Evolutionary conservation across 2,329 filamentous ascomycete species (phyloP).

Genomic region (Alternaria sp.): DNA sequence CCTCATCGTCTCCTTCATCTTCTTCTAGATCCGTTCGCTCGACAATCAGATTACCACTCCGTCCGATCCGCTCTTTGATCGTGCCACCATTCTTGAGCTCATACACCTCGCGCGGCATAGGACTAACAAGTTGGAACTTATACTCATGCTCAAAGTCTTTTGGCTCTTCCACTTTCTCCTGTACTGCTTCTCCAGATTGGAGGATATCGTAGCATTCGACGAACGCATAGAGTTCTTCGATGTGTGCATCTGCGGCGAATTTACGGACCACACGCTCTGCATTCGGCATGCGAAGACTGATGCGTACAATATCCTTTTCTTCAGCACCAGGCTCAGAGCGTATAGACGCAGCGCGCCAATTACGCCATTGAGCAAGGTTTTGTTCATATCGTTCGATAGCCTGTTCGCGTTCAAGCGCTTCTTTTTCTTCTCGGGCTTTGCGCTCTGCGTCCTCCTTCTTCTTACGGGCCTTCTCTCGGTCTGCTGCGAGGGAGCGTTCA

Average conservation of each 20-base stretch:
- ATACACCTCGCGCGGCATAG: slow-evolving; percentile 84
- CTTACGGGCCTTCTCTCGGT: slow-evolving; percentile 82
- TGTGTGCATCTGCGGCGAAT: slow-evolving; percentile 72
- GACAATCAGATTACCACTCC: slow-evolving; percentile 88
- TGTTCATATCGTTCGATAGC: slow-evolving; percentile 65
- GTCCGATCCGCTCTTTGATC: slow-evolving; percentile 76
- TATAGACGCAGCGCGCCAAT: slow-evolving; percentile 77
- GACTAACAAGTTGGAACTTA: slow-evolving; percentile 82
- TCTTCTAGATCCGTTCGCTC: slow-evolving; percentile 71
- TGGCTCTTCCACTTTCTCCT: slow-evolving; percentile 60
- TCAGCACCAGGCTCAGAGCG: slow-evolving; percentile 71
- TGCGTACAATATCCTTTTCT: slow-evolving; percentile 75
- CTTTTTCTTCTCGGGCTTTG: slow-evolving; percentile 68
- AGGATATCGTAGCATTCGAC: slow-evolving; percentile 86
- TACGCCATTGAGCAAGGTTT: slow-evolving; percentile 75
- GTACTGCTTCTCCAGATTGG: slow-evolving; percentile 52
- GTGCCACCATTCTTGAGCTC: slow-evolving; percentile 71
- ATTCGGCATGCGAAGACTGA: slow-evolving; percentile 68
- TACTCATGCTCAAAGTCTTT: slow-evolving; percentile 80
- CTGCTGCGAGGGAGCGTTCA: slow-evolving; percentile 85
- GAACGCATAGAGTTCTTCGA: slow-evolving; percentile 95
- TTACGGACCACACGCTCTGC: slow-evolving; percentile 79
- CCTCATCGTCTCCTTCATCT: slow-evolving; percentile 57
- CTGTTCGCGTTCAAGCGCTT: slow-evolving; percentile 70
- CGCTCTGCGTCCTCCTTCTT: slow-evolving; percentile 77